A percentile compares a stretch with the other conserved stretches of the same genome.
Conservation (phyloP, 2,329 filamentous ascomycete genomes). For the Hypomyces rosellus region DNA sequence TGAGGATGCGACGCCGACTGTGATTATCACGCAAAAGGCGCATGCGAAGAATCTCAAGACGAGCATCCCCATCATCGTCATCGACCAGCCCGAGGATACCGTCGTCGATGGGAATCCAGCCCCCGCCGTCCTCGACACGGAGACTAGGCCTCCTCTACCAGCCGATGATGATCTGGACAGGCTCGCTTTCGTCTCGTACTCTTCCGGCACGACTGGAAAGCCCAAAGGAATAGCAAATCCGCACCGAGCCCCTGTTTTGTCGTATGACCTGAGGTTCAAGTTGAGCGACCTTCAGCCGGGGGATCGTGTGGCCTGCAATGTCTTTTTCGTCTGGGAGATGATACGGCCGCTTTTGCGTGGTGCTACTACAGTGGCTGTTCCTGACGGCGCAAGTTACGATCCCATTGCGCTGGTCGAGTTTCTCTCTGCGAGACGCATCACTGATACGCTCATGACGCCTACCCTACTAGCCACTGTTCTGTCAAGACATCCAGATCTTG, state of each 20-base stretch:
- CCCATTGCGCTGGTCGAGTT: slow-evolving; percentile 67
- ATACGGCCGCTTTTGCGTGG: slow-evolving; percentile 68
- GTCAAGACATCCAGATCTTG: slow-evolving; percentile 60
- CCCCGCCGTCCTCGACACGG: slow-evolving; percentile 28
- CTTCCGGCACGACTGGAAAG: slow-evolving; percentile 68
- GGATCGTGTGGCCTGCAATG: slow-evolving; percentile 79
- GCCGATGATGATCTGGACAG: slow-evolving; percentile 64
- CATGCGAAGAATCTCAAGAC: slow-evolving; percentile 61
- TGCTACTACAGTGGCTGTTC: slow-evolving; percentile 68
- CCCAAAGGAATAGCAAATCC: slow-evolving; percentile 81
- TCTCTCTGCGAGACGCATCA: slow-evolving; percentile 58
- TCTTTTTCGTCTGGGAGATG: slow-evolving; percentile 85
- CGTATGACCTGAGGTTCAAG: slow-evolving; percentile 66
- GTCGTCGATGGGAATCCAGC: slow-evolving; percentile 19
- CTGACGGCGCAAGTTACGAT: slow-evolving; percentile 72
- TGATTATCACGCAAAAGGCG: slow-evolving; percentile 61
- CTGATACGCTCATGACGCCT: slow-evolving; percentile 78
- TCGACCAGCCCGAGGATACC: slow-evolving; percentile 44
- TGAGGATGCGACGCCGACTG: slow-evolving; percentile 64
- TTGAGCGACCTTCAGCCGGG: slow-evolving; percentile 64
- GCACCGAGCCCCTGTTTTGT: slow-evolving; percentile 65
- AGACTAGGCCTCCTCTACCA: slow-evolving; percentile 47
- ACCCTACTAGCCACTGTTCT: slow-evolving; percentile 71
- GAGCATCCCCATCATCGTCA: slow-evolving; percentile 55
- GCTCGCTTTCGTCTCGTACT: slow-evolving; percentile 75